Conservation (phyloP, 192 early-diverging fungal species). For the Gamsiella multidivaricata region DNA sequence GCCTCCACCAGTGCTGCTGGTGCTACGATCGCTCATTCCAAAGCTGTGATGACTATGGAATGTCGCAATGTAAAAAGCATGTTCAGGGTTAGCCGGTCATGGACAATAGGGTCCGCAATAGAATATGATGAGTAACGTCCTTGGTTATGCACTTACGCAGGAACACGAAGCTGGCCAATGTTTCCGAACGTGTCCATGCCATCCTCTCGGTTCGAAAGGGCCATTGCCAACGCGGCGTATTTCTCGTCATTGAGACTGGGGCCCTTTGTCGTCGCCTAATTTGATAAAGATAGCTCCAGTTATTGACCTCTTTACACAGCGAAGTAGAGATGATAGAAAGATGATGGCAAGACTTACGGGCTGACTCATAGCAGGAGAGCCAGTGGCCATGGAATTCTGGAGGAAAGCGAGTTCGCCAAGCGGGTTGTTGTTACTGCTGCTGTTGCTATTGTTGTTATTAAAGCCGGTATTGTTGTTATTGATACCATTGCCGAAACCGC, state of each 20-base stretch:
- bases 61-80: too few relatives aligned
- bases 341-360: slow-evolving; percentile 4
- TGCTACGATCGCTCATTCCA: slow-evolving; percentile 26
- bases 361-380: slow-evolving; percentile 14
- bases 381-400: slow-evolving; percentile 22
- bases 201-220: slow-evolving; percentile 52
- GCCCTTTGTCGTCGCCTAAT: slow-evolving; percentile 8
- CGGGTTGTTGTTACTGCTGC: slow-evolving; percentile 32
- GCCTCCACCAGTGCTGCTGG: slow-evolving; percentile 5
- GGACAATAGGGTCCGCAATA: too few relatives aligned
- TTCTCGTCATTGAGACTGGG: slow-evolving; percentile 40
- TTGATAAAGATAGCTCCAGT: neutral
- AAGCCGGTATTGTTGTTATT: slow-evolving; percentile 15
- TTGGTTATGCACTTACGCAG: too few relatives aligned
- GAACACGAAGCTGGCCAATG: slow-evolving; percentile 48
- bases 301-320: neutral
- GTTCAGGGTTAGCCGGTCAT: too few relatives aligned
- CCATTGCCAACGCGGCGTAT: slow-evolving; percentile 39
- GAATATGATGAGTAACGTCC: too few relatives aligned
- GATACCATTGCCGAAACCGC: slow-evolving; percentile 6
- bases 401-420: slow-evolving; percentile 41
- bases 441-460: slow-evolving; percentile 25
- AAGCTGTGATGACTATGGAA: slow-evolving; percentile 32
- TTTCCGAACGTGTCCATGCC: slow-evolving; percentile 66
- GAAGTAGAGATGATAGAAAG: neutral